Conservation (phyloP, 2,329 filamentous ascomycete species). For the Calonectria montana region DNA sequence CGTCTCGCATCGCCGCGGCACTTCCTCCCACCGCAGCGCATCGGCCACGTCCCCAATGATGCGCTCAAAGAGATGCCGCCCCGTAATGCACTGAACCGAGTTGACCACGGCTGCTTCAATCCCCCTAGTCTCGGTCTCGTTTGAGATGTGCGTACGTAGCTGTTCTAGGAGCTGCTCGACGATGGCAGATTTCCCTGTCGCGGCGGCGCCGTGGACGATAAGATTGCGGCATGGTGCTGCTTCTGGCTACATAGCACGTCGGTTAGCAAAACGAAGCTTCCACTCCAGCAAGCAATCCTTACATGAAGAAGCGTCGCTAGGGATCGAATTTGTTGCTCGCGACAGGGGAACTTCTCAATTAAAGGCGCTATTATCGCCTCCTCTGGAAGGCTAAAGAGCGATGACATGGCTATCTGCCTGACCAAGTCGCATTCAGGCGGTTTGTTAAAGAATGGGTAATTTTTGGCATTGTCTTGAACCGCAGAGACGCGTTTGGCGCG, state of each 20-base stretch:
- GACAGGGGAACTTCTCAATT: slow-evolving; percentile 63
- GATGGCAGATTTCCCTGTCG: slow-evolving; percentile 86
- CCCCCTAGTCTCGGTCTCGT: slow-evolving; percentile 41
- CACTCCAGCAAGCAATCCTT: slow-evolving; percentile 35
- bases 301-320: slow-evolving; percentile 67
- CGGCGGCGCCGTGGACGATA: slow-evolving; percentile 85
- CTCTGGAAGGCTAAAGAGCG: slow-evolving; percentile 64
- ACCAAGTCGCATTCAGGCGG: not conserved
- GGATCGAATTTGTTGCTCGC: slow-evolving; percentile 69
- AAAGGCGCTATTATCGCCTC: slow-evolving; percentile 61
- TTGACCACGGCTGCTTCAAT: slow-evolving; percentile 72
- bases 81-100: slow-evolving; percentile 81
- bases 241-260: slow-evolving; percentile 60
- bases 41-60: slow-evolving; percentile 70
- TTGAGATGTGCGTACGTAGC: slow-evolving; percentile 34
- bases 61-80: slow-evolving; percentile 80
- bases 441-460: slow-evolving; percentile 23
- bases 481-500: slow-evolving; percentile 46
- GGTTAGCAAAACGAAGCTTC: slow-evolving; percentile 5
- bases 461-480: slow-evolving; percentile 8
- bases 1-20: slow-evolving; percentile 79
- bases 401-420: slow-evolving; percentile 42
- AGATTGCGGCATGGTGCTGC: slow-evolving; percentile 79
- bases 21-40: slow-evolving; percentile 59
- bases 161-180: slow-evolving; percentile 59